Base-by-base conservation (phyloP, 2,329 filamentous ascomycete species). In the Cladosporium halotolerans region DNA sequence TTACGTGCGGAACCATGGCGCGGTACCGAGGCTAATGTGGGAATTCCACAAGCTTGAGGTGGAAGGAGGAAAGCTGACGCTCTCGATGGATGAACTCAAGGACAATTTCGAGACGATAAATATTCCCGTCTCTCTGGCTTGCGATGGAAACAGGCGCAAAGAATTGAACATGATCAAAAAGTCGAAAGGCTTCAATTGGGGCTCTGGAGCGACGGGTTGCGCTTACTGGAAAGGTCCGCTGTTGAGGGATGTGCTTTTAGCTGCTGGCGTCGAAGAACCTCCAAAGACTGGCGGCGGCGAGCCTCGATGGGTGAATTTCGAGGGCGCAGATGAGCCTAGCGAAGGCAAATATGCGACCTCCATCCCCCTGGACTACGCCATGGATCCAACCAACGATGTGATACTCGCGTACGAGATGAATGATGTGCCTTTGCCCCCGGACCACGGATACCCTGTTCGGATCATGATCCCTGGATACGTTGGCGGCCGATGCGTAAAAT, bases 331-430 rank as follows among this genome's bases (percentile, higher is more conserved):
- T 48, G 63, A 72, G 1, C 73, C 70, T 3, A 73, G 68, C 45
- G 72, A 76, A 53, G 75, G 73, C 4, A 74, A 73, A 38, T 78
- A 78, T 56, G 68, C 67, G n/a, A 78, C 76, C 3, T 72, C 66
- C 55, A 72, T 79, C 6, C 73, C 75, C 0, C 66, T 79, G 3
- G 68, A 72, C n/a, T 76, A 78, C 56, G 74, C 68, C 5, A 74
- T 79, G 70, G 72, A 77, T 59, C 60, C 68, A 0, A 60, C 58
- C 4, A 76, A 77, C 60, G 76, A 79, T 58, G 74, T 78, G 10
- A 63, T 79, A 1, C 65, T 80, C 9, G 83, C 84, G 0, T 86
- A 82, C 60, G 67, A 74, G 54, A 74, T 74, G 72, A 74, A 75
- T 49, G 66, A 71, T 53, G 52, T 61, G 4, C 67, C 65, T 0